Evolutionary conservation across 148 eudicot species (phyloP), one percentile per base, ranked within the genome.

Genomic region (Camellia sinensis): DNA sequence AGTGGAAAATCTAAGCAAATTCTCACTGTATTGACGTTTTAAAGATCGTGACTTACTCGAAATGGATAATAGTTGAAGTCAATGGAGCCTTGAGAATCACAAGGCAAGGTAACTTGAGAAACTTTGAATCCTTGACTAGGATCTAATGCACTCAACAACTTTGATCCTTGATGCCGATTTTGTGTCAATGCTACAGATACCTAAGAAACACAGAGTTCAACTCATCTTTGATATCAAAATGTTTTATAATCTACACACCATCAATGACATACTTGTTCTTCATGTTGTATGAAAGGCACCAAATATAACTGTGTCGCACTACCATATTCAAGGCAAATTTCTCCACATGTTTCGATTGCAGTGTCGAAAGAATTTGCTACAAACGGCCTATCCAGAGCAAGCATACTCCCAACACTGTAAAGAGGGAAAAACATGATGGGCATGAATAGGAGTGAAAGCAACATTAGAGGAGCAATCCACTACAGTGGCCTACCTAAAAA

Each of bases 71-170:
- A 85, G 84, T 95, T 93, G 80, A 84, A 96, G 91, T 96, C 94
- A 81, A 92, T 91, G 72, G 97, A 89, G 50, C 99, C 99, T 75
- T 86, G 93, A 86, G 95, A 89, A 89, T 92, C 91, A 87, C 99
- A 90, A 44, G 99, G 99, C 83, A 96, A 82, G 64, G 89, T 89
- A 82, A 96, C 90, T 90, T 96, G 99, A 71, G 99, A 96, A 84
- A 91, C 86, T 81, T 79, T 85, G 84, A 85, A 87, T 63, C 87
- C 93, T 79, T 92, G 97, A 75, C 87, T 93, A 61, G 88, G 90
- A 80, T 86, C 87, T 73, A 83, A 72, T 59, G 88, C 77, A 70
- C 80, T 86, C 72, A 78, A 83, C 80, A 82, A 66, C 82, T 83
- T 93, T 83, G 99, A 90, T 85, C 87, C 92, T 89, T 87, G 94